These are phyloP conservation scores for Komagataella ulmi DNA, from an alignment of 805 yeast genomes.

Conservation along the genomic window DNA sequence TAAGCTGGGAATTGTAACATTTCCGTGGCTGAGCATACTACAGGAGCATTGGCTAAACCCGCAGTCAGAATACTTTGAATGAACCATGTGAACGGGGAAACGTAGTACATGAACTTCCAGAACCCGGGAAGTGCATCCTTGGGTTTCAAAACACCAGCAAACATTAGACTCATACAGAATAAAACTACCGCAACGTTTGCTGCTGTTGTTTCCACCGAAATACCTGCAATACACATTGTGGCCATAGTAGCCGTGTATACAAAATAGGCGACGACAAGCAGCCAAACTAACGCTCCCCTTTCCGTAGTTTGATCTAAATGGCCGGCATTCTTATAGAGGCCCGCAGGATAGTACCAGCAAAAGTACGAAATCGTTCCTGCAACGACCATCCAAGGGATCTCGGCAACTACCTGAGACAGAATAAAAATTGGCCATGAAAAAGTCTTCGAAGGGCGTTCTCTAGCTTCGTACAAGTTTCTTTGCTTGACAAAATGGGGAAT, in stretches of 20 bases:
- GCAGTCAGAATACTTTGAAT: constrained; percentile 38
- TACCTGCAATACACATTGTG: constrained; percentile 43
- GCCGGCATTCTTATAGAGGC: constrained; percentile 47
- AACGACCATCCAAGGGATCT: constrained; percentile 49
- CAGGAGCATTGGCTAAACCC: constrained; percentile 37
- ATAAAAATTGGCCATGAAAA: constrained; percentile 56
- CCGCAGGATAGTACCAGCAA: constrained; percentile 63
- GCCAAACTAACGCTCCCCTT: constrained; percentile 40
- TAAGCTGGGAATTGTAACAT: constrained; percentile 36
- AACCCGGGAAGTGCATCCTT: constrained; percentile 37
- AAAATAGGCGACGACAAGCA: constrained; percentile 28
- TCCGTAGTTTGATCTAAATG: constrained; percentile 27
- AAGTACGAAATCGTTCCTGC: constrained; percentile 53
- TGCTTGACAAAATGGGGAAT: constrained; percentile 48
- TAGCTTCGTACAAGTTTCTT: constrained; percentile 55
- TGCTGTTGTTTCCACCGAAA: constrained; percentile 46
- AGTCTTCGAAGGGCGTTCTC: constrained; percentile 63
- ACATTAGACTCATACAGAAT: constrained; percentile 48
- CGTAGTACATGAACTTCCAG: constrained; percentile 70
- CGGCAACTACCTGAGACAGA: constrained; percentile 47
- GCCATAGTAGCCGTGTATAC: constrained; percentile 46
- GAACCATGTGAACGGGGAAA: constrained; percentile 57
- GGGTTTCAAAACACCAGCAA: constrained; percentile 64
- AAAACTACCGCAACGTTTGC: constrained; percentile 44
- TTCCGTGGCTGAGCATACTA: constrained; percentile 36